These are phyloP conservation scores for Phalaenopsis aphrodite DNA, from an alignment of 106 monocot genomes.

Conservation along the genomic window DNA sequence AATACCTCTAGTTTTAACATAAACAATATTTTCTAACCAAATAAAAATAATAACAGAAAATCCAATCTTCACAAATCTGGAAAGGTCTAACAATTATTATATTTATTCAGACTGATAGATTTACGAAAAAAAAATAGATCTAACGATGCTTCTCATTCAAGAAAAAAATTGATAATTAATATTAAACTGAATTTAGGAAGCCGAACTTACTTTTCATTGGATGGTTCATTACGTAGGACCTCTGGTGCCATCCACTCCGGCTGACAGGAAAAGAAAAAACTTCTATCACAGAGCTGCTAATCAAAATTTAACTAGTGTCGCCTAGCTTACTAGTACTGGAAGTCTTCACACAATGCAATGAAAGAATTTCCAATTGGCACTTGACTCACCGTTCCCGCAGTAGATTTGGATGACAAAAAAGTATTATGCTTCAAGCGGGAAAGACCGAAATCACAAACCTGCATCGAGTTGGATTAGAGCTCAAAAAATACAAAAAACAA, in stretches of 20 bases:
- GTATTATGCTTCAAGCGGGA: constrained; percentile 97
- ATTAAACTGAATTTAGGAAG: not conserved
- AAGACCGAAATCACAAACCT: constrained; percentile 99
- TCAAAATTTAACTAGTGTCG: not conserved
- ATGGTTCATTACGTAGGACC: constrained; percentile 89
- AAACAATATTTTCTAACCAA: too few species aligned
- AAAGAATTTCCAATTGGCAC: not conserved
- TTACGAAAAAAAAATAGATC: too few species aligned
- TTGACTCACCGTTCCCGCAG: constrained; percentile 82
- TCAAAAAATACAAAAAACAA: not conserved
- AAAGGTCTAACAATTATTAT: too few species aligned
- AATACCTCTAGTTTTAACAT: too few species aligned
- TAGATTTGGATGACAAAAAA: constrained; percentile 87
- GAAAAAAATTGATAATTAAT: not conserved
- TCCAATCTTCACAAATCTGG: too few species aligned
- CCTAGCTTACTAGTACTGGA: not conserved
- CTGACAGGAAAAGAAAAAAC: constrained; percentile 20
- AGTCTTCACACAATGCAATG: not conserved
- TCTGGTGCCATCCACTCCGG: constrained; percentile 99
- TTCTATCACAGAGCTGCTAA: not conserved
- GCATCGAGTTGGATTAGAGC: constrained; percentile 7
- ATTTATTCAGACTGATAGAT: too few species aligned
- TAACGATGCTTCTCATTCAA: not conserved
- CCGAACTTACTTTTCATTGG: constrained; percentile 84
- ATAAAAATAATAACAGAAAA: too few species aligned